A percentile compares a stretch with the other conserved stretches of the same genome.
Conservation (phyloP, 1,284 basidiomycete species). For the Cryptococcus sp. region DNA sequence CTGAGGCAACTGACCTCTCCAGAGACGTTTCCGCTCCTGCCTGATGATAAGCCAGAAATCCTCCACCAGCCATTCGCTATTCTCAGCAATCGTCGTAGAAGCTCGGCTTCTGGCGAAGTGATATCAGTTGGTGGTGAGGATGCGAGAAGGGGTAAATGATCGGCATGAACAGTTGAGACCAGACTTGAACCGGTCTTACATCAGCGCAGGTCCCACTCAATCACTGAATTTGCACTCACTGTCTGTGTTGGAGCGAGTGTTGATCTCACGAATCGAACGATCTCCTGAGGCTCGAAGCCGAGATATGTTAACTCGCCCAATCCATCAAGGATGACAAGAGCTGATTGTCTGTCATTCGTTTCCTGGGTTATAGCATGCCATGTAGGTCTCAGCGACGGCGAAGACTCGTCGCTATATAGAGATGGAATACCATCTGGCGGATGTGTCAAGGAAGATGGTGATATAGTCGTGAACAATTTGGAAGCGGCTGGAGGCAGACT, state of each 20-base stretch:
- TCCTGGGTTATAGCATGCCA: slow-evolving; percentile 16
- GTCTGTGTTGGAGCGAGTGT: slow-evolving; percentile 11
- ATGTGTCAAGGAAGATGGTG: slow-evolving; percentile 23
- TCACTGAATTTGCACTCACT: slow-evolving; percentile 12
- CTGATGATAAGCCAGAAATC: slow-evolving; percentile 33
- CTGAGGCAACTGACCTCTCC: slow-evolving; percentile 35
- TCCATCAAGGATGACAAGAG: slow-evolving; percentile 41
- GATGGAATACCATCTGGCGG: slow-evolving; percentile 2
- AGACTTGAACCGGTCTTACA: slow-evolving; percentile 17
- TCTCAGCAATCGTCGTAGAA: slow-evolving; percentile 28
- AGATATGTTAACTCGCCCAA: slow-evolving; percentile 30
- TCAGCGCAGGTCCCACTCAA: neutral
- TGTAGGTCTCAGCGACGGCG: slow-evolving; percentile 20
- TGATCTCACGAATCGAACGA: slow-evolving; percentile 38
- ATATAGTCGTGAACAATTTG: slow-evolving; percentile 19
- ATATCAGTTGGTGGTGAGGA: slow-evolving; percentile 1
- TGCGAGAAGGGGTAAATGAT: slow-evolving; percentile 22
- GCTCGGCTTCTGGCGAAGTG: slow-evolving; percentile 13
- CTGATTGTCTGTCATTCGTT: neutral
- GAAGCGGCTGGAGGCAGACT: neutral
- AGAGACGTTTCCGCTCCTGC: slow-evolving; percentile 42
- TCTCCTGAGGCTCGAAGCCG: slow-evolving; percentile 22
- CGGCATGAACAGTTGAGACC: slow-evolving; percentile 36
- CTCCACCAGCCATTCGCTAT: slow-evolving; percentile 40
- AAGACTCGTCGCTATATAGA: slow-evolving; percentile 20